These are phyloP conservation scores for Aspergillus biplanus DNA, from an alignment of 495 filamentous ascomycete species.

Conservation along the genomic window DNA sequence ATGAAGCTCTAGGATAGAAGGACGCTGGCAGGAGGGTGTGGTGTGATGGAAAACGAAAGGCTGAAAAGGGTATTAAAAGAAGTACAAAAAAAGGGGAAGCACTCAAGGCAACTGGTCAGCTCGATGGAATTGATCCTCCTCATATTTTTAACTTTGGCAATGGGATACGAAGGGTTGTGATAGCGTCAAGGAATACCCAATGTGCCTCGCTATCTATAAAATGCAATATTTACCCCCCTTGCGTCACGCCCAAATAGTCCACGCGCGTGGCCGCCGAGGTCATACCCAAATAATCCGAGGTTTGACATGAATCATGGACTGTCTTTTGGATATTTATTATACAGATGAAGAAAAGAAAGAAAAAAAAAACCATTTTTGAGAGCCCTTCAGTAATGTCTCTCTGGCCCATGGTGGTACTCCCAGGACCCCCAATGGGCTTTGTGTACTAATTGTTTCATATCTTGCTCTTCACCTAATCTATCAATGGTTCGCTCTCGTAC, in stretches of 20 bases:
- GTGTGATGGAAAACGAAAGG: too few relatives aligned
- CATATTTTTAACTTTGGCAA: neutral
- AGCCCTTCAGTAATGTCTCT: neutral
- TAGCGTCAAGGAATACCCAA: neutral
- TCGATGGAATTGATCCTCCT: too few relatives aligned
- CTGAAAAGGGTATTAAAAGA: too few relatives aligned
- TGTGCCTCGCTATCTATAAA: neutral
- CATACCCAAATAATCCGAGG: constrained; percentile 2
- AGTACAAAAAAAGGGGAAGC: too few relatives aligned
- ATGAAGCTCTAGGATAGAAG: neutral
- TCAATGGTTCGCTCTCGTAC: constrained; percentile 51
- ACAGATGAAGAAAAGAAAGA: constrained; percentile 1
- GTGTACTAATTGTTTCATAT: neutral
- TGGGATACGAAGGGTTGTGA: neutral
- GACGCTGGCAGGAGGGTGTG: too few relatives aligned
- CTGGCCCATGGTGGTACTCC: neutral
- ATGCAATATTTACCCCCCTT: constrained; percentile 8
- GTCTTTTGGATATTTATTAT: constrained; percentile 1
- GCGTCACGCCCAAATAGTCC: neutral
- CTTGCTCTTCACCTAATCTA: constrained; percentile 4
- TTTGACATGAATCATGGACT: neutral
- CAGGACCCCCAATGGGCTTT: neutral
- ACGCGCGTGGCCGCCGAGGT: constrained; percentile 14
- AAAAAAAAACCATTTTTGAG: neutral
- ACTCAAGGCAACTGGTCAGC: too few relatives aligned